Percentiles rank a stretch among this genome's conserved stretches.
Conservation (phyloP, 768 basidiomycete genomes). For the Boletus tylopilopsis region DNA sequence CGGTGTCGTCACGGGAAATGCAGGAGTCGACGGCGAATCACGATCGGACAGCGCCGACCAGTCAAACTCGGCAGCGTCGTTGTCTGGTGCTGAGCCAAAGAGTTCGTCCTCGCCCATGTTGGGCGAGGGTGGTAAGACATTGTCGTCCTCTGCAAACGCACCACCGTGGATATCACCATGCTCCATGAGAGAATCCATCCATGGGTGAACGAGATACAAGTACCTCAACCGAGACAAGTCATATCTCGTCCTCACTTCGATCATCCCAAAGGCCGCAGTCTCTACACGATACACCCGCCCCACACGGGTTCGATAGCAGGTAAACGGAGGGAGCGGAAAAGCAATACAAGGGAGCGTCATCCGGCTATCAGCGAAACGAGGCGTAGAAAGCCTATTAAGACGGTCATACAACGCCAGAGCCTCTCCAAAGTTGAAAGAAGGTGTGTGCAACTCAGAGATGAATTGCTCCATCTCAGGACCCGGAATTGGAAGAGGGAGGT, state of each 20-base stretch:
- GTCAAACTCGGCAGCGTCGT: too few relatives aligned
- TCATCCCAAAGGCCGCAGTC: background rate
- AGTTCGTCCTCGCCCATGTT: too few relatives aligned
- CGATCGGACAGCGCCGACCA: too few relatives aligned
- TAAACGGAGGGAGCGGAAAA: background rate
- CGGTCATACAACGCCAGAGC: background rate
- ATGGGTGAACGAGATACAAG: constrained; percentile 1
- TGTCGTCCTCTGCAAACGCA: too few relatives aligned
- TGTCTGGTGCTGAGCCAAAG: too few relatives aligned
- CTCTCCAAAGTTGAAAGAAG: background rate
- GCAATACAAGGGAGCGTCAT: background rate
- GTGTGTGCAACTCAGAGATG: background rate
- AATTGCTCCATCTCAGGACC: background rate
- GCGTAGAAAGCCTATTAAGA: background rate
- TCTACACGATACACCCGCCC: background rate
- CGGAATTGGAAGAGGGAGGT: background rate
- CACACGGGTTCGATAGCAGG: background rate
- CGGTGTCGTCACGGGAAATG: too few relatives aligned
- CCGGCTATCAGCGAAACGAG: background rate
- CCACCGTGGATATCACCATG: background rate
- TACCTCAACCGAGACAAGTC: background rate
- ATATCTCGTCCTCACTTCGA: background rate
- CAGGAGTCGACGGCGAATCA: too few relatives aligned
- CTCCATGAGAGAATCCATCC: background rate
- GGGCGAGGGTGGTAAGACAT: too few relatives aligned